phyloP scores from a whole-genome alignment of 495 filamentous ascomycete genomes.

The Alectoria sarmentosa region DNA sequence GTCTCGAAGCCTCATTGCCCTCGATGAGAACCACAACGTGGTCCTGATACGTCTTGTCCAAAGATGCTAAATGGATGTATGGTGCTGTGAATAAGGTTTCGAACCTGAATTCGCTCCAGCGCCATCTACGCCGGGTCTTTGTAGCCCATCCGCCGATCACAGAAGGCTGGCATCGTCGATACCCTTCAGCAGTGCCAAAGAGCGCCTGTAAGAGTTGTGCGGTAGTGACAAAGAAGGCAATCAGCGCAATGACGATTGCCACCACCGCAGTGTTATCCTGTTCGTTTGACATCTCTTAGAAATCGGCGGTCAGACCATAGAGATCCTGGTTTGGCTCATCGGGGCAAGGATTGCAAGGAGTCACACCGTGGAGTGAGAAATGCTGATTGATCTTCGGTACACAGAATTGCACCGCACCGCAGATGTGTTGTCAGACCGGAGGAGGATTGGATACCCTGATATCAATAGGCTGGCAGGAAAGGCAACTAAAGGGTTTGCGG shows the following conservation, averaged over 20 bases:
- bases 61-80: slow-evolving; percentile 3
- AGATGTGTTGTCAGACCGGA: no score
- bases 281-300: slow-evolving; percentile 1
- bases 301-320: not conserved
- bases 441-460: no score
- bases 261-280: slow-evolving; percentile 16
- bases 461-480: no score
- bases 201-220: slow-evolving; percentile 32
- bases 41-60: not conserved
- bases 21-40: not conserved
- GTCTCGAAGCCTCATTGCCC: slow-evolving; percentile 5
- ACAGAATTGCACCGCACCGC: no score
- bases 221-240: slow-evolving; percentile 32
- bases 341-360: no score
- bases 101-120: slow-evolving; percentile 33
- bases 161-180: slow-evolving; percentile 32
- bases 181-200: slow-evolving; percentile 35
- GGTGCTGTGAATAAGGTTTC: slow-evolving; percentile 29
- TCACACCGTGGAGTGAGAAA: no score
- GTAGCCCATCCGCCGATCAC: slow-evolving; percentile 33
- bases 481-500: no score
- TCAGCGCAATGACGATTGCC: slow-evolving; percentile 32
- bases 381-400: no score
- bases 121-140: slow-evolving; percentile 27
- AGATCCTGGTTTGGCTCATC: no score